Evolutionary conservation across 2,329 filamentous ascomycete genomes (phyloP), one percentile per base, ranked within the genome.

Genomic region (Hypoxylon sp.): DNA sequence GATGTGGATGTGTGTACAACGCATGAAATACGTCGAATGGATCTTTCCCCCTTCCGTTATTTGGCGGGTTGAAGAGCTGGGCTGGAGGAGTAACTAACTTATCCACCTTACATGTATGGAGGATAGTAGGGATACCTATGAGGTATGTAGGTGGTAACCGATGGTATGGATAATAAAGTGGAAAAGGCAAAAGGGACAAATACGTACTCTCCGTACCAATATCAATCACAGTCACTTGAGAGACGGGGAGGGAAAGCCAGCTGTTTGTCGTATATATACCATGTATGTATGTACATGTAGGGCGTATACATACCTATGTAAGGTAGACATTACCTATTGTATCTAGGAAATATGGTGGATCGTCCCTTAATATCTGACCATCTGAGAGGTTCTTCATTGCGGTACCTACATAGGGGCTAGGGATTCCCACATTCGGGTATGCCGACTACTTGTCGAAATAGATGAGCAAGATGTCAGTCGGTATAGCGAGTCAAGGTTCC

Each of bases 121-220:
- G 11, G 16, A 19, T 48, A n/a, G n/a, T n/a, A n/a, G n/a, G n/a
- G n/a, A n/a, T n/a, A n/a, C n/a, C n/a, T n/a, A n/a, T n/a, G n/a
- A n/a, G n/a, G n/a, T 59, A 57, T 46, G 32, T 63, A 64, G 47
- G 52, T 65, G 59, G 66, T 69, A 69, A 69, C 66, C 63, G 66
- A 66, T 69, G 66, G 63, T 60, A 69, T 69, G 66, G 66, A 69
- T 69, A 66, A 63, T 66, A 60, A 63, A 53, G 54, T 63, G 65
- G 62, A 27, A 65, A 62, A 27, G 48, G 27, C 39, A 45, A 54
- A 41, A 54, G 51, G 19, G 23, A 25, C n/a, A 21, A 62, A 48
- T 54, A 32, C 50, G 48, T 57, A 30, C 60, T 52, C 57, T 23
- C 7, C 9, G 32, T 56, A 56, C 52, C 37, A 43, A 43, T 27